Base-by-base conservation (phyloP, 345 rosid genomes). In the Excoecaria cochinchinensis region DNA sequence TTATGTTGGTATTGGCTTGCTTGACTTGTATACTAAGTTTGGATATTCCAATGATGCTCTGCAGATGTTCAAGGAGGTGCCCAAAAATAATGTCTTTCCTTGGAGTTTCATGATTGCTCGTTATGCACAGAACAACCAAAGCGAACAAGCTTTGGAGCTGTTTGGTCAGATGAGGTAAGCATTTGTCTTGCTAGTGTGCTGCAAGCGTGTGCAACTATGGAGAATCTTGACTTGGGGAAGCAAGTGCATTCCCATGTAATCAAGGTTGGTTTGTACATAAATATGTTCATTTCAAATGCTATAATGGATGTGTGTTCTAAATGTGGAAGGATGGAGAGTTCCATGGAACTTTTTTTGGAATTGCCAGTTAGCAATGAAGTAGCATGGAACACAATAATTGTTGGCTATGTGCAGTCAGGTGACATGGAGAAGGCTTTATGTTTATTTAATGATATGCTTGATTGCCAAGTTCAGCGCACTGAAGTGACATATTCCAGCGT, bases 81-180 rank as follows among this genome's bases (percentile, higher is more conserved):
- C 94, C 24, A 89, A 87, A 72, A 78, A 74, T 57, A 87, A 95
- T 82, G 96, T 91, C 61, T 77, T 91, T 73, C 87, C 89, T 57
- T 95, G 99, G 97, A 95, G 98, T 80, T 92, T 91, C 79, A 89
- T 95, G 98, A 90, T 93, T 78, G 84, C 93, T 21, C 80, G 96
- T 42, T 83, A 86, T 82, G 87, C 97, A 67, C 96, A 90, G 80
- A 87, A 76, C 74, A 80, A 77, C 14, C 84, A 68, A 59, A 88
- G 90, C 79, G 19, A 53, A 65, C 83, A 85, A 75, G 97, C 97
- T 1, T 48, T 89, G 68, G 84, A 84, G 72, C 76, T 95, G 76
- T 95, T 93, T 80, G 67, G 73, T 12, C 84, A 60, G 77, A 93
- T 95, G 99, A 87, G 92, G 73, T 84, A 19, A 74, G 81, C 85